Conservation (phyloP, 805 yeast species). For the Starmera dryadoides region DNA sequence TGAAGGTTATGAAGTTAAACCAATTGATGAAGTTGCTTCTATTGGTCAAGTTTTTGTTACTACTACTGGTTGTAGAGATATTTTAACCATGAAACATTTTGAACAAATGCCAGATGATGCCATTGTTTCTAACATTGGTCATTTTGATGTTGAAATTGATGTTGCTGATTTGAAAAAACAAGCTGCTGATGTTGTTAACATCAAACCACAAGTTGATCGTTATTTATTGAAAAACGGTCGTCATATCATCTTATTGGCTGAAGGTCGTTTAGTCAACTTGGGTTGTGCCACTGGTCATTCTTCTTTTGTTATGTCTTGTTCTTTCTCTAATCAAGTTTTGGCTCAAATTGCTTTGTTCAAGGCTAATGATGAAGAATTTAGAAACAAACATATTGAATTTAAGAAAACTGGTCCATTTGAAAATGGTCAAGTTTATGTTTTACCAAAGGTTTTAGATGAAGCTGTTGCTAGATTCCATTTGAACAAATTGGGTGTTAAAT, state of each 20-base stretch:
- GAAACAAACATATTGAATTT: constrained; percentile 78
- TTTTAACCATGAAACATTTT: constrained; percentile 86
- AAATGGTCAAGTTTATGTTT: constrained; percentile 80
- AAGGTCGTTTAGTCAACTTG: constrained; percentile 98
- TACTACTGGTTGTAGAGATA: constrained; percentile 99
- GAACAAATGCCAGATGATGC: constrained; percentile 97
- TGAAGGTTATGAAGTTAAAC: constrained; percentile 94
- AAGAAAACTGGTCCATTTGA: constrained; percentile 86
- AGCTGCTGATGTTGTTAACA: constrained; percentile 90
- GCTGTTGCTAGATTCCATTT: constrained; percentile 96
- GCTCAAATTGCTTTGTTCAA: constrained; percentile 98
- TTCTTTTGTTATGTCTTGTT: constrained; percentile 98
- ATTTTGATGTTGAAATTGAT: constrained; percentile 97
- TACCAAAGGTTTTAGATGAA: constrained; percentile 98
- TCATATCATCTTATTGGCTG: constrained; percentile 93
- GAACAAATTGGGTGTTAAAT: constrained; percentile 86
- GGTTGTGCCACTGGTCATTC: constrained; percentile 99
- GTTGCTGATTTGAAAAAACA: constrained; percentile 97
- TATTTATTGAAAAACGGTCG: constrained; percentile 82
- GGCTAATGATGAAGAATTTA: constrained; percentile 75
- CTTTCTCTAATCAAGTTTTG: constrained; percentile 98
- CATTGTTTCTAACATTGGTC: constrained; percentile 99
- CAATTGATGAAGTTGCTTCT: constrained; percentile 89
- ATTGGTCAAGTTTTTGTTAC: constrained; percentile 97
- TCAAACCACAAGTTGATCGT: constrained; percentile 99